Evolutionary conservation across 352 stramenopile genomes (phyloP), one percentile per base, ranked within the genome.

Genomic region (Phytopythium ostracodes): DNA sequence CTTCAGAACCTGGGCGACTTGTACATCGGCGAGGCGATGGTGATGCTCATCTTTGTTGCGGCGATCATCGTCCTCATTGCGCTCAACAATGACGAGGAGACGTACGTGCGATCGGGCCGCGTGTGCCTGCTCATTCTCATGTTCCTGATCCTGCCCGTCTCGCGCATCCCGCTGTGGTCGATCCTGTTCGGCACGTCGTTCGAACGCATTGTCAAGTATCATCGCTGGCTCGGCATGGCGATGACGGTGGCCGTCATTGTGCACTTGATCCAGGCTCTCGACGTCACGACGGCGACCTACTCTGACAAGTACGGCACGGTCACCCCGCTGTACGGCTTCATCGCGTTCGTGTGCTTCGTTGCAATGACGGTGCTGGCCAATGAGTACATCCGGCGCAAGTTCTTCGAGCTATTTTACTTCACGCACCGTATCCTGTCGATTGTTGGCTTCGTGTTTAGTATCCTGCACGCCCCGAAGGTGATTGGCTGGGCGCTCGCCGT

Each of bases 161-260:
- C 85, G 7, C 68, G 76, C 11, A 64, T 91, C 29, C 73, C 72
- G 9, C 64, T 92, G 22, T 92, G 83, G 83, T 82, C 77, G 14
- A 59, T 86, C 27, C 72, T 87, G 47, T 94, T 94, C 27, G 79
- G 79, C 58, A 87, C 68, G 54, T 91, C 81, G 33, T 90, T 91
- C 42, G 85, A 94, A 53, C 85, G 85, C 22, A 89, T 92, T 27
- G 65, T 92, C 69, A 92, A 92, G 73, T 94, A 92, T 52, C 85
- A 94, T 64, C 85, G 85, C 52, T 92, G 82, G 79, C 71, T 94
- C n/a, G 85, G 83, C 9, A 56, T 91, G 50, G 49, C 72, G 27
- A 72, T 89, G 65, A 81, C 73, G 20, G 47, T 91, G 15, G 71
- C 76, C 10, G 71, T 79, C 33, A 58, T 92, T 36, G 60, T 91